Percentiles rank a stretch among this genome's conserved stretches.
phyloP scores from a whole-genome alignment of 192 early-diverging fungal species.

The Cetraspora pellucida region DNA sequence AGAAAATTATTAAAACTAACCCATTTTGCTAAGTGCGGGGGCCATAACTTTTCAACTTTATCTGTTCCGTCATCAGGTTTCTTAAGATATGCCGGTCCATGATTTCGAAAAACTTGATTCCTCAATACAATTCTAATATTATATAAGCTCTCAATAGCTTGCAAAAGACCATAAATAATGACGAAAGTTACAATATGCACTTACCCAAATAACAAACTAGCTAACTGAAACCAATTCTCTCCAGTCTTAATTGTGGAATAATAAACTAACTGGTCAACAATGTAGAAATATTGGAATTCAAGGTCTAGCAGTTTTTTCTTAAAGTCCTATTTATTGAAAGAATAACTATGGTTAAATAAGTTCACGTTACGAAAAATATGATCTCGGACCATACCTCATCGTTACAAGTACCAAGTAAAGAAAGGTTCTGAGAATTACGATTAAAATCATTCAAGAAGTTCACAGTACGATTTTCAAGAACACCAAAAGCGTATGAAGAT shows the following conservation, averaged over 20 bases:
- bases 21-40: slow-evolving; percentile 55
- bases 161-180: background rate
- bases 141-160: background rate
- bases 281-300: slow-evolving; percentile 69
- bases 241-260: slow-evolving; percentile 77
- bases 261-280: slow-evolving; percentile 76
- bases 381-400: slow-evolving; percentile 4
- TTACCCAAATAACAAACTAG: slow-evolving; percentile 68
- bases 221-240: slow-evolving; percentile 70
- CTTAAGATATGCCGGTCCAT: slow-evolving; percentile 47
- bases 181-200: background rate
- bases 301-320: slow-evolving; percentile 56
- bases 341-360: background rate
- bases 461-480: slow-evolving; percentile 67
- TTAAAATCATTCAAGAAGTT: slow-evolving; percentile 64
- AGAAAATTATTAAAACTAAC: slow-evolving; percentile 37
- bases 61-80: slow-evolving; percentile 30
- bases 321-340: slow-evolving; percentile 32
- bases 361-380: background rate
- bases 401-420: slow-evolving; percentile 37
- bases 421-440: slow-evolving; percentile 40
- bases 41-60: slow-evolving; percentile 46
- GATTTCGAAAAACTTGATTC: slow-evolving; percentile 56
- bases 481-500: slow-evolving; percentile 57
- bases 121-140: slow-evolving; percentile 44